Evolutionary conservation across 164 flowering plant genomes (phyloP), one percentile per base, ranked within the genome.

Genomic region (Warburgia ugandensis): DNA sequence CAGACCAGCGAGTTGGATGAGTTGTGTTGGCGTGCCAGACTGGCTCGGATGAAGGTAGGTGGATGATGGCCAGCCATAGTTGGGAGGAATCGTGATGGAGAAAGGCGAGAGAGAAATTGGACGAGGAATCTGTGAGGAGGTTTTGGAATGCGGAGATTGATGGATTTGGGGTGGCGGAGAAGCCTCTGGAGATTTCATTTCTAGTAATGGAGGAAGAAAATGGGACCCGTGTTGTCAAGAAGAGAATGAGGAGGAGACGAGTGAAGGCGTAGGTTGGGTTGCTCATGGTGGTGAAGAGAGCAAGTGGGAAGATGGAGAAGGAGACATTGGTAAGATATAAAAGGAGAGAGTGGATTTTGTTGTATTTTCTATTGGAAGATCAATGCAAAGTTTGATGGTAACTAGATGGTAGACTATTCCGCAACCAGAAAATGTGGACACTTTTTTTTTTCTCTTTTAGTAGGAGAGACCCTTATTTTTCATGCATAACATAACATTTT

Each of bases 1-100:
- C 57, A 2, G 83, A 61, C 94, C 94, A 87, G 21, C 51, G 62
- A 0, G 77, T 58, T 16, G 58, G 42, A 14, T 40, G 46, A 22
- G 58, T 25, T 29, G 67, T 50, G 60, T 61, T 52, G 50, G 82
- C 85, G 1, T 48, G 10, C 97, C 97, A 91, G 31, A 87, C 60
- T 0, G 83, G 74, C 20, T 26, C 48, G 17, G 67, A 73, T 1
- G 75, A 45, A 5, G 78, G 67, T 36, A 74, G 52, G 60, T 87
- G 97, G 68, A 84, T 27, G 30, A 91, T 69, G 5, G 84, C 76
- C 31, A 91, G 80, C 9, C 71, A 63, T 66, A 87, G 86, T 13
- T 70, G 68, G 56, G 68, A 65, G 2, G 8, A 25, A 41, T 74
- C 60, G 46, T 76, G 62, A 52, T 90, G 77, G 59, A 87, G 80